Evolutionary conservation across 2,329 filamentous ascomycete species (phyloP).

Genomic region (Orbilia quercus): DNA sequence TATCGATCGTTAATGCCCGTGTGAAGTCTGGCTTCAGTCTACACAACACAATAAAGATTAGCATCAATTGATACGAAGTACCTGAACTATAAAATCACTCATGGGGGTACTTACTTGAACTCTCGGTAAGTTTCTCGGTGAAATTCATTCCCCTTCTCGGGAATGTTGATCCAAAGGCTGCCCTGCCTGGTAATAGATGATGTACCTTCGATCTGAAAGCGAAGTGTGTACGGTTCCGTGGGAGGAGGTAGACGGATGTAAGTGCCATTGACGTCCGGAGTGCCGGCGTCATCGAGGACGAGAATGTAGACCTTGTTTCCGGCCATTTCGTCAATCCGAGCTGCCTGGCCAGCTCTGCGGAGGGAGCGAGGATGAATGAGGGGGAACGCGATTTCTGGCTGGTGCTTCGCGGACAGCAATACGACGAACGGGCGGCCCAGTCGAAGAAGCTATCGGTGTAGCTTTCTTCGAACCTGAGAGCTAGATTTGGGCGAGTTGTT

Average conservation of each 20-base stretch:
- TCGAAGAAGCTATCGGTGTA: constrained; percentile 20
- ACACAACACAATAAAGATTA: constrained; percentile 57
- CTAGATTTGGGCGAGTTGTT: background rate
- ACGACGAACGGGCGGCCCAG: constrained; percentile 11
- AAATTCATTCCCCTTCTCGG: constrained; percentile 79
- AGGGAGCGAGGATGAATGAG: constrained; percentile 36
- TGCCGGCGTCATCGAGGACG: constrained; percentile 90
- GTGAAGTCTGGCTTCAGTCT: constrained; percentile 94
- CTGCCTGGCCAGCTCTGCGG: constrained; percentile 19
- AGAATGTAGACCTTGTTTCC: constrained; percentile 78
- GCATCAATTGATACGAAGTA: constrained; percentile 3
- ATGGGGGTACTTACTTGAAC: constrained; percentile 74
- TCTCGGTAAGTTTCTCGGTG: constrained; percentile 82
- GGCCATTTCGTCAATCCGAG: constrained; percentile 23
- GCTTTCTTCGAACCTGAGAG: constrained; percentile 6
- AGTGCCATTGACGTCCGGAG: constrained; percentile 84
- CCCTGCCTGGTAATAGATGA: constrained; percentile 95
- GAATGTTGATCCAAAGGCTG: constrained; percentile 96
- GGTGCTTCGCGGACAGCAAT: constrained; percentile 27
- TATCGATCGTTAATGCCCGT: constrained; percentile 85
- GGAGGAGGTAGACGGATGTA: constrained; percentile 92
- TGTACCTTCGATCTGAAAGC: constrained; percentile 92
- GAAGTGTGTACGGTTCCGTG: constrained; percentile 78
- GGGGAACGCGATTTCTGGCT: constrained; percentile 39
- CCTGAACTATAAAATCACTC: constrained; percentile 18